phyloP scores from a whole-genome alignment of 2,329 filamentous ascomycete genomes.

The Cladophialophora chaetospira region DNA sequence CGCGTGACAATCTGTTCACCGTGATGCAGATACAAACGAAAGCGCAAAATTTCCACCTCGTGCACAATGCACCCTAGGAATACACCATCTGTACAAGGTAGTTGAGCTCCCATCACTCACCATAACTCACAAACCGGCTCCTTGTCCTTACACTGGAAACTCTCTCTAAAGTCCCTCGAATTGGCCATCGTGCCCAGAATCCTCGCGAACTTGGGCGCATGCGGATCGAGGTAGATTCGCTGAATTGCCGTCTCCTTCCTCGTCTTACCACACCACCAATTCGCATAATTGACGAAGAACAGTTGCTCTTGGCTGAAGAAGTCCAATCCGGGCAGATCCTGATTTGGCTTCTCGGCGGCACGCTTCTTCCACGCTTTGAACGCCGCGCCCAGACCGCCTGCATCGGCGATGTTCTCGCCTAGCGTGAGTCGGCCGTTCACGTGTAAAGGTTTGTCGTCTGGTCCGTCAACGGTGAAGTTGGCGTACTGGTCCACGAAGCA shows the following conservation, averaged over 20 bases:
- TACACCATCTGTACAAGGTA: too few species aligned
- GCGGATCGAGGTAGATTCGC: conserved; percentile 63
- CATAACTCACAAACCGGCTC: conserved; percentile 71
- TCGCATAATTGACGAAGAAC: conserved; percentile 68
- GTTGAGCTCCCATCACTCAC: conserved; percentile 45
- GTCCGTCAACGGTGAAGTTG: conserved; percentile 60
- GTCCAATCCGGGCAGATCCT: conserved; percentile 62
- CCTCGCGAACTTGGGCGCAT: conserved; percentile 65
- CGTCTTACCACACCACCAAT: conserved; percentile 68
- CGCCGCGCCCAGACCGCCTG: conserved; percentile 64
- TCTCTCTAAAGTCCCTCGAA: conserved; percentile 66
- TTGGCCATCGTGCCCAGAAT: conserved; percentile 67
- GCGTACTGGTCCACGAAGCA: conserved; percentile 71
- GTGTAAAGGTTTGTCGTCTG: conserved; percentile 57
- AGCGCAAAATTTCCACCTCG: too few species aligned
- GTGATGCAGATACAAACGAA: too few species aligned
- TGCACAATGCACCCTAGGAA: too few species aligned
- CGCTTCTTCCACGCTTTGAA: conserved; percentile 67
- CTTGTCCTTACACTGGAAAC: conserved; percentile 66
- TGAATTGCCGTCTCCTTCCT: conserved; percentile 60
- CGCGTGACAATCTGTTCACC: too few species aligned
- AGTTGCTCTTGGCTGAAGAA: conserved; percentile 67
- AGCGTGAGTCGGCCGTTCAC: conserved; percentile 66
- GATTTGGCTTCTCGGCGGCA: conserved; percentile 53
- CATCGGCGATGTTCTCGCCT: conserved; percentile 72